Percentiles rank a stretch among this genome's conserved stretches.
These are phyloP conservation scores for Coemansia sp. DNA, from an alignment of 192 early-diverging fungal species.

Conservation along the genomic window DNA sequence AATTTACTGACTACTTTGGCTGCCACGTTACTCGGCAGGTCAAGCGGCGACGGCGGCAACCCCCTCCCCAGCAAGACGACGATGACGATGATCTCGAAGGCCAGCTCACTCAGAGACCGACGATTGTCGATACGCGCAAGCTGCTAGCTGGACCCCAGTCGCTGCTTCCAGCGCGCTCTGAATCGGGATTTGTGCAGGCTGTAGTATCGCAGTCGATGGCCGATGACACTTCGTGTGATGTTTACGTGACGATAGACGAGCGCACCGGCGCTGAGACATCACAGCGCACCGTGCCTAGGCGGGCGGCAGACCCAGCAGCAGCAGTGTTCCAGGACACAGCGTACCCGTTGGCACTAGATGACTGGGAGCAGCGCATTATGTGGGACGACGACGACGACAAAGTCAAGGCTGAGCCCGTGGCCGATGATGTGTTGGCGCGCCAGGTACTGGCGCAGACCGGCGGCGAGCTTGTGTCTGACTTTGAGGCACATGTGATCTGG, in stretches of 20 bases:
- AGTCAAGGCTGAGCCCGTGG: not conserved
- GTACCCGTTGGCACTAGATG: slow-evolving; percentile 70
- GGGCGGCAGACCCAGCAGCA: slow-evolving; percentile 24
- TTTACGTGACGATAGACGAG: slow-evolving; percentile 34
- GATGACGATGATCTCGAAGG: not conserved
- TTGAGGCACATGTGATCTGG: slow-evolving; percentile 80
- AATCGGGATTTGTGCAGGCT: slow-evolving; percentile 10
- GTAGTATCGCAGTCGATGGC: slow-evolving; percentile 38
- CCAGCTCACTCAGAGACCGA: not conserved
- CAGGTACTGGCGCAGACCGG: slow-evolving; percentile 17
- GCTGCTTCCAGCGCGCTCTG: slow-evolving; percentile 3
- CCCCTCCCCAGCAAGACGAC: not conserved
- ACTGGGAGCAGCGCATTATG: slow-evolving; percentile 81
- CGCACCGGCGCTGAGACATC: slow-evolving; percentile 26
- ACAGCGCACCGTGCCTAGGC: slow-evolving; percentile 24
- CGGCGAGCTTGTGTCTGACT: slow-evolving; percentile 49
- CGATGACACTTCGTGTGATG: slow-evolving; percentile 23
- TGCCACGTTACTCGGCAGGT: slow-evolving; percentile 27
- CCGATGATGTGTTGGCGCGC: slow-evolving; percentile 2
- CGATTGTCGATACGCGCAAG: slow-evolving; percentile 33
- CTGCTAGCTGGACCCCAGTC: slow-evolving; percentile 12
- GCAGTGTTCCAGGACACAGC: slow-evolving; percentile 52
- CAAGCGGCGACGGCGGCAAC: slow-evolving; percentile 33
- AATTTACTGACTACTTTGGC: slow-evolving; percentile 49
- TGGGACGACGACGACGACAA: slow-evolving; percentile 63